phyloP scores from a whole-genome alignment of 352 stramenopile genomes.

The Pythium rishiriense region DNA sequence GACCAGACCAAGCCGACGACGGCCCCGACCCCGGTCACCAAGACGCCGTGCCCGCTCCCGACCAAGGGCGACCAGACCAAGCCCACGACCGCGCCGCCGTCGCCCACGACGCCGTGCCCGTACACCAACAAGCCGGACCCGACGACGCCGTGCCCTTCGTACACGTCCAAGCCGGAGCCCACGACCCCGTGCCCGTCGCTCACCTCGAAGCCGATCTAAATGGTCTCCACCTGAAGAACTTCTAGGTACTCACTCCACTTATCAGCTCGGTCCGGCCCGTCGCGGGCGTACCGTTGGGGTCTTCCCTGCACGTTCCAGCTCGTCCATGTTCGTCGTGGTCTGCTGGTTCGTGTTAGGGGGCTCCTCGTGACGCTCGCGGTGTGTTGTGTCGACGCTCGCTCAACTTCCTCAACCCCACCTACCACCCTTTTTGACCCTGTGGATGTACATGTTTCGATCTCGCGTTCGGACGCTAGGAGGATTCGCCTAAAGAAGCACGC shows the following conservation, averaged over 20 bases:
- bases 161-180: constrained; percentile 19
- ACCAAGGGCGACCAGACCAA: neutral
- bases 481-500: neutral
- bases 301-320: neutral
- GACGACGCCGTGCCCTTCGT: constrained; percentile 4
- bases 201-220: constrained; percentile 4
- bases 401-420: neutral
- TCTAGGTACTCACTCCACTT: neutral
- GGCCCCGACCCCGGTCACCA: neutral
- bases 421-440: constrained; percentile 21
- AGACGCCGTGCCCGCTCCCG: constrained; percentile 11
- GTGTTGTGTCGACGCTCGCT: neutral
- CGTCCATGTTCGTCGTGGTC: neutral
- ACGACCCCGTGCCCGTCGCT: constrained; percentile 12
- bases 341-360: neutral
- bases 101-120: neutral
- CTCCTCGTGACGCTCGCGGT: neutral
- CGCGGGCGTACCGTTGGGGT: neutral
- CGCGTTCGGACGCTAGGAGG: constrained; percentile 11
- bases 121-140: constrained; percentile 4
- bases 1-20: constrained; percentile 2
- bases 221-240: neutral
- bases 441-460: constrained; percentile 18
- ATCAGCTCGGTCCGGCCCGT: neutral
- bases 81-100: neutral